phyloP scores from a whole-genome alignment of 352 stramenopile species.

The Elongisporangium senticosum region DNA sequence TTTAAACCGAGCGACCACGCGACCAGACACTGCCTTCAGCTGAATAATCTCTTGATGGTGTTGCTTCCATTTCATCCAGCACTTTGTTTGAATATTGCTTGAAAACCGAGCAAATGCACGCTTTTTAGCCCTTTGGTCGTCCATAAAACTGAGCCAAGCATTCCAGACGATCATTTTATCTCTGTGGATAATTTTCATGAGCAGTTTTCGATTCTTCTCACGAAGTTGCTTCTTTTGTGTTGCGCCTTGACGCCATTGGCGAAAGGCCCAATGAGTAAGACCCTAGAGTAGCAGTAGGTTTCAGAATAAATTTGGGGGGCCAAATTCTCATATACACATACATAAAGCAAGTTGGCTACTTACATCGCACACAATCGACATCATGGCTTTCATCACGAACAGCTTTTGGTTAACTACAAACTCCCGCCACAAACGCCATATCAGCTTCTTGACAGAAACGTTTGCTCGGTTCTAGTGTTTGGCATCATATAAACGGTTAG shows the following conservation, averaged over 20 bases:
- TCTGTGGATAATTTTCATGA: slow-evolving; percentile 48
- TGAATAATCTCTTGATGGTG: slow-evolving; percentile 30
- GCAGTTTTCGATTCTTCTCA: slow-evolving; percentile 41
- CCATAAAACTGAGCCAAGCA: slow-evolving; percentile 53
- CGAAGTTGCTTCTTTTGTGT: slow-evolving; percentile 26
- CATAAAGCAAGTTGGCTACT: slow-evolving; percentile 2
- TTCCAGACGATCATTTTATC: slow-evolving; percentile 50
- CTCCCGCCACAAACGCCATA: slow-evolving; percentile 43
- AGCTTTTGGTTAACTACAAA: slow-evolving; percentile 54
- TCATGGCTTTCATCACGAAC: slow-evolving; percentile 62
- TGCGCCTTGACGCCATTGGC: slow-evolving; percentile 50
- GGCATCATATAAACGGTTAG: no score
- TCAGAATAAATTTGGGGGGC: no score
- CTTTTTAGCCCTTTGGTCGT: slow-evolving; percentile 43
- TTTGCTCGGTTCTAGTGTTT: slow-evolving; percentile 37
- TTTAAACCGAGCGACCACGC: slow-evolving; percentile 35
- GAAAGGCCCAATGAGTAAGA: slow-evolving; percentile 59
- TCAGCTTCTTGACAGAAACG: slow-evolving; percentile 25
- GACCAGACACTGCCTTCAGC: slow-evolving; percentile 33
- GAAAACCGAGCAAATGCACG: slow-evolving; percentile 58
- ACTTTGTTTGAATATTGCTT: slow-evolving; percentile 53
- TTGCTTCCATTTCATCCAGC: slow-evolving; percentile 52
- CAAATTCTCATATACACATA: not conserved
- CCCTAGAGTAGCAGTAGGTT: slow-evolving; percentile 32
- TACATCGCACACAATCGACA: slow-evolving; percentile 68